Conservation (phyloP, 352 stramenopile genomes). For the Globisporangium mamillatum region DNA sequence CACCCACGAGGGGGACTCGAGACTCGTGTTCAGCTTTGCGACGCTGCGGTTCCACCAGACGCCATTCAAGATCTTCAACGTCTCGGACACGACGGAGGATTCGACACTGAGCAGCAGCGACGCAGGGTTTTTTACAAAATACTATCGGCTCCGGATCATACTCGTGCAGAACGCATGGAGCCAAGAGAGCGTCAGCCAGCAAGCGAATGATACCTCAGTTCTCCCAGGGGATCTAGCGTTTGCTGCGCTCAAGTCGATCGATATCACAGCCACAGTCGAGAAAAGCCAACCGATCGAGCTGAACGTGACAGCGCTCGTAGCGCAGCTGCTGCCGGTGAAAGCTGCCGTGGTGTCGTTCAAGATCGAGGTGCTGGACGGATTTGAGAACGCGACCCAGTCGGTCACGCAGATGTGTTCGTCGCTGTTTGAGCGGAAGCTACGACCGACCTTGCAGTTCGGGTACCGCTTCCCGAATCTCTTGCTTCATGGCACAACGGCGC, state of each 20-base stretch:
- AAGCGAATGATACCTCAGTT: conserved; percentile 5
- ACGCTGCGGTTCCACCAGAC: conserved; percentile 50
- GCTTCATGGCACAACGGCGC: conserved; percentile 13
- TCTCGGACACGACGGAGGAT: conserved; percentile 21
- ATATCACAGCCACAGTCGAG: conserved; percentile 39
- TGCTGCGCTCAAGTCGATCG: conserved; percentile 22
- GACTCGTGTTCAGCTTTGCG: conserved; percentile 29
- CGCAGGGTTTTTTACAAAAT: conserved; percentile 35
- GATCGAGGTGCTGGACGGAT: conserved; percentile 46
- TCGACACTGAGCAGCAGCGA: conserved; percentile 12
- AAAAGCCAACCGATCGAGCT: conserved; percentile 46
- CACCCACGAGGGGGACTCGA: conserved; percentile 45
- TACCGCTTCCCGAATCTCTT: conserved; percentile 56
- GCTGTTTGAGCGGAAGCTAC: conserved; percentile 49
- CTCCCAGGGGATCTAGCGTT: conserved; percentile 22
- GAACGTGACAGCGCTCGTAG: conserved; percentile 49
- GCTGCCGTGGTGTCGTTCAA: conserved; percentile 44
- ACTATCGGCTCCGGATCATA: conserved; percentile 45
- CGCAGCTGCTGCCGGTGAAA: conserved; percentile 32
- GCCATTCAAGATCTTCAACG: conserved; percentile 69
- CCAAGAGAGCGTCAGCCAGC: conserved; percentile 22
- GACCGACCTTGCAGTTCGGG: conserved; percentile 36
- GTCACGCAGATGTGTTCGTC: conserved; percentile 66
- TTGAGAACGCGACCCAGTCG: conserved; percentile 20
- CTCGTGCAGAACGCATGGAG: conserved; percentile 53